Conservation (phyloP, 371 early-diverging fungal species). For the Chytridium lagenaria region DNA sequence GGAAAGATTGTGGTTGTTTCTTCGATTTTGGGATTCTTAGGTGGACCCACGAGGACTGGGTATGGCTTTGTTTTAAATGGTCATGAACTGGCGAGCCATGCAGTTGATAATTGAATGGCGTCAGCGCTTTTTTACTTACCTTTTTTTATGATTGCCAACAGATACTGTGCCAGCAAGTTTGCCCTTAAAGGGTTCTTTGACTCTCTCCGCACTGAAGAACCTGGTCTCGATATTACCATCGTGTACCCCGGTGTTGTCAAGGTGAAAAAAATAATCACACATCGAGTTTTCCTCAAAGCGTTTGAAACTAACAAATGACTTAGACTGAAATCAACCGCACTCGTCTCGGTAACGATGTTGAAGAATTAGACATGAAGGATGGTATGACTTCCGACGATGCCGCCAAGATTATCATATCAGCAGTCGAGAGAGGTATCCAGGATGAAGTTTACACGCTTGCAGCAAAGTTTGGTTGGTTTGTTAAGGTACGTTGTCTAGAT, state of each 20-base stretch:
- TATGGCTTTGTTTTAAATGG: background rate
- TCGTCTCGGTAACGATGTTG: background rate
- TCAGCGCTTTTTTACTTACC: background rate
- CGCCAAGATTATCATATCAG: background rate
- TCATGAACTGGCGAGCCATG: background rate
- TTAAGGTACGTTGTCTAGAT: conserved; percentile 14
- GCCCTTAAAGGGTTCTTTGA: conserved; percentile 38
- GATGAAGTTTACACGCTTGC: conserved; percentile 12
- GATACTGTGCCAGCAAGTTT: conserved; percentile 34
- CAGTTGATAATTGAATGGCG: no score
- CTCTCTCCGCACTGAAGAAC: conserved; percentile 32
- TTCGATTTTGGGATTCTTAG: background rate
- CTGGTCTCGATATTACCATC: conserved; percentile 25
- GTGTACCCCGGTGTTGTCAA: conserved; percentile 32
- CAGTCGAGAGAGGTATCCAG: background rate
- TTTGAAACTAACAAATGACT: background rate
- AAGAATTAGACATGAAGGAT: background rate
- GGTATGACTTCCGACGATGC: conserved; percentile 13
- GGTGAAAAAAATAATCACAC: conserved; percentile 17
- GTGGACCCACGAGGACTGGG: conserved; percentile 12
- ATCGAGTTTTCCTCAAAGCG: background rate
- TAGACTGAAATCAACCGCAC: background rate
- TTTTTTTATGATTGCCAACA: background rate
- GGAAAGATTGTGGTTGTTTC: conserved; percentile 31
- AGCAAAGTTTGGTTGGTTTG: conserved; percentile 26